These are phyloP conservation scores for Coemansia sp. DNA, from an alignment of 192 early-diverging fungal species.

Conservation along the genomic window DNA sequence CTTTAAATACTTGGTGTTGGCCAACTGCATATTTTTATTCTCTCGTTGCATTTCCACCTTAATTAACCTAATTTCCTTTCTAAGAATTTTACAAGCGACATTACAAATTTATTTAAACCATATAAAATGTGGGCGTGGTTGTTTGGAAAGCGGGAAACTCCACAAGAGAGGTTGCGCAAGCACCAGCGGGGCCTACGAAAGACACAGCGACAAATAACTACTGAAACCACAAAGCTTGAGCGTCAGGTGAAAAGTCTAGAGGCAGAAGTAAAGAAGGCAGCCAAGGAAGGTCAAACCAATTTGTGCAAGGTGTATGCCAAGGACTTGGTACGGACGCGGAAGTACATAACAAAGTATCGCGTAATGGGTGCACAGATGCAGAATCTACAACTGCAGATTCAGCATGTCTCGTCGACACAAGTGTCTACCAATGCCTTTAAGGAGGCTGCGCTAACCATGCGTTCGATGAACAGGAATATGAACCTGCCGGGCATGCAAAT, in stretches of 20 bases:
- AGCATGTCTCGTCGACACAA: constrained; percentile 92
- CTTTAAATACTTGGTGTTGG: neutral
- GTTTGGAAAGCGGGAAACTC: constrained; percentile 79
- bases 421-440: constrained; percentile 94
- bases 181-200: constrained; percentile 84
- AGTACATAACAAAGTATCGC: constrained; percentile 94
- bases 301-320: constrained; percentile 97
- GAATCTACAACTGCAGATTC: constrained; percentile 70
- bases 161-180: constrained; percentile 87
- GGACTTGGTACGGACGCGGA: constrained; percentile 91
- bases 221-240: constrained; percentile 86
- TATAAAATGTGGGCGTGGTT: constrained; percentile 17
- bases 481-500: constrained; percentile 91
- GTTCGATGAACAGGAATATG: constrained; percentile 90
- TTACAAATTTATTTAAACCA: neutral
- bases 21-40: neutral
- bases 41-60: neutral
- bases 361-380: constrained; percentile 94
- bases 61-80: neutral
- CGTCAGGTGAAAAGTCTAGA: constrained; percentile 94
- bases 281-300: constrained; percentile 83
- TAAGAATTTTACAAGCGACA: neutral
- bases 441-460: constrained; percentile 94
- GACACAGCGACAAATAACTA: constrained; percentile 89
- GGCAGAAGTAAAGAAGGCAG: constrained; percentile 87